Conservation (phyloP, 2,329 filamentous ascomycete species). For the Talaromyces sp. region DNA sequence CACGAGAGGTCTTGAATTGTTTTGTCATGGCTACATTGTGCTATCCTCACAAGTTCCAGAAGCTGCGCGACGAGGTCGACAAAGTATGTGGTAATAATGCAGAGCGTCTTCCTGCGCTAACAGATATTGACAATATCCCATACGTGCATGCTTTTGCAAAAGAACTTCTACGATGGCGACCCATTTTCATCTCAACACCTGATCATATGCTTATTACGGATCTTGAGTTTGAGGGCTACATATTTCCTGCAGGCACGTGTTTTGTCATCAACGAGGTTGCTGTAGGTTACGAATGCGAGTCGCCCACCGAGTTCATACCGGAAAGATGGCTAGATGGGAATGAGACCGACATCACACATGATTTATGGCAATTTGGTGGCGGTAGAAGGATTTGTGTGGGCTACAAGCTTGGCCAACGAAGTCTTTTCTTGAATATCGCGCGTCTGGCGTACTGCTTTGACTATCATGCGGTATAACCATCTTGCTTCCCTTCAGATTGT, state of each 20-base stretch:
- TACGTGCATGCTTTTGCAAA: constrained; percentile 29
- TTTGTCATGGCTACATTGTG: constrained; percentile 30
- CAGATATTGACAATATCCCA: constrained; percentile 25
- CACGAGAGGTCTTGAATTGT: constrained; percentile 36
- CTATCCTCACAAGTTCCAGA: constrained; percentile 24
- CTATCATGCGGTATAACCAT: constrained; percentile 9
- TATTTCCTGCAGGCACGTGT: constrained; percentile 28
- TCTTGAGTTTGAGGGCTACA: constrained; percentile 29
- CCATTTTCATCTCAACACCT: constrained; percentile 27
- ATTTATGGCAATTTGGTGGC: constrained; percentile 35
- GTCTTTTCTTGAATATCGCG: constrained; percentile 31
- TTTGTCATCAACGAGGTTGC: constrained; percentile 34
- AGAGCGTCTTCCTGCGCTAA: constrained; percentile 22
- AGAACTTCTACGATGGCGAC: constrained; percentile 30
- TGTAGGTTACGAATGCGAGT: constrained; percentile 30
- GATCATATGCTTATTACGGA: constrained; percentile 25
- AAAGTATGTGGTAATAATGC: neutral
- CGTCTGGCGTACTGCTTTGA: constrained; percentile 31
- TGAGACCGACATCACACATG: constrained; percentile 28
- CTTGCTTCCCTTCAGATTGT: no score
- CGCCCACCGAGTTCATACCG: constrained; percentile 31
- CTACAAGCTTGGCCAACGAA: constrained; percentile 29
- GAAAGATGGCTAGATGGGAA: constrained; percentile 38
- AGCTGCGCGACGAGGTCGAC: constrained; percentile 20
- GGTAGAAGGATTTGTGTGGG: constrained; percentile 37